Evolutionary conservation across 306 rosid species (phyloP).

Genomic region (Quercus engelmannii): DNA sequence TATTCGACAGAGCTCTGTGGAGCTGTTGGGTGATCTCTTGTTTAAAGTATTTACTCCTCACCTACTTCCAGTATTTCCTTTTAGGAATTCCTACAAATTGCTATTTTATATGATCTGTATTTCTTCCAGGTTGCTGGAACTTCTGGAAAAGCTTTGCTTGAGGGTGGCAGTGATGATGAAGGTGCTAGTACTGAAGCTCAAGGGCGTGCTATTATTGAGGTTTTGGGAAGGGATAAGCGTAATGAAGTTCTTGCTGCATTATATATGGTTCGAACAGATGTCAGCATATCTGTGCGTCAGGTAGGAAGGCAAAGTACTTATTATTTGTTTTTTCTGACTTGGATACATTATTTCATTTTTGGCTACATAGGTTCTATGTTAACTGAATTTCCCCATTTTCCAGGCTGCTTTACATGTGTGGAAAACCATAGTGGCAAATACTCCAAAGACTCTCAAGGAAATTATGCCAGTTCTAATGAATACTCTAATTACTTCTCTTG

Average conservation of each 20-base stretch:
- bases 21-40: constrained; percentile 90
- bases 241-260: constrained; percentile 92
- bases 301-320: constrained; percentile 28
- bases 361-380: background rate
- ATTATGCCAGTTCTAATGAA: constrained; percentile 97
- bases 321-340: background rate
- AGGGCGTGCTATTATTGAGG: constrained; percentile 96
- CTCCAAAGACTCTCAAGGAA: constrained; percentile 93
- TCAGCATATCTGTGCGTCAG: constrained; percentile 98
- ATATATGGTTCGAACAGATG: constrained; percentile 96
- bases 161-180: constrained; percentile 99
- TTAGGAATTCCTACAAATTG: constrained; percentile 4
- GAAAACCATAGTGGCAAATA: constrained; percentile 97
- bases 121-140: constrained; percentile 91
- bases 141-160: constrained; percentile 98
- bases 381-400: constrained; percentile 11
- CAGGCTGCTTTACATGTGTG: constrained; percentile 99
- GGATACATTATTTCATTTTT: background rate
- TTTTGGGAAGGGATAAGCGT: constrained; percentile 85
- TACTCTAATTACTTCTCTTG: constrained; percentile 92
- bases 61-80: constrained; percentile 1
- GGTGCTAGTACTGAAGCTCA: constrained; percentile 99
- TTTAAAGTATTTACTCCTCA: constrained; percentile 62
- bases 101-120: constrained; percentile 9
- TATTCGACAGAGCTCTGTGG: constrained; percentile 95